A percentile compares a stretch with the other conserved stretches of the same genome.
These are phyloP conservation scores for Colletotrichum filicis DNA, from an alignment of 2,329 filamentous ascomycete genomes.

Conservation along the genomic window DNA sequence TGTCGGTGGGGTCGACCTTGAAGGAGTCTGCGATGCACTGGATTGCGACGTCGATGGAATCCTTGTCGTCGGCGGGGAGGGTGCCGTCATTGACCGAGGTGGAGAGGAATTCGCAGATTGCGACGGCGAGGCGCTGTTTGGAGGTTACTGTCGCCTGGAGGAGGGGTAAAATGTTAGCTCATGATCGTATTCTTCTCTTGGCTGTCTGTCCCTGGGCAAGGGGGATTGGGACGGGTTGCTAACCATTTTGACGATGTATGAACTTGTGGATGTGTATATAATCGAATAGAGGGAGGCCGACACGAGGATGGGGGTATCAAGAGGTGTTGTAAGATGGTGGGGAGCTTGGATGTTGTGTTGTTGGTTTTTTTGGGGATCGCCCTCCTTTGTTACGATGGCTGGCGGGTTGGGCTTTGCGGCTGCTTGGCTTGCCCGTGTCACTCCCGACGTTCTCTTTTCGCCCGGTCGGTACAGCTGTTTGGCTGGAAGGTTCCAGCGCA, in stretches of 20 bases:
- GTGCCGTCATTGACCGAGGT: slow-evolving; percentile 89
- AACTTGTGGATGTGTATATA: neutral
- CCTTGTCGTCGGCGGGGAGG: slow-evolving; percentile 85
- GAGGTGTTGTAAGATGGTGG: neutral
- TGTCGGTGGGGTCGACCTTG: slow-evolving; percentile 88
- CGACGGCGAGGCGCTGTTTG: slow-evolving; percentile 91
- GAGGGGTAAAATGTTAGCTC: neutral
- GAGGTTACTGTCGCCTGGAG: slow-evolving; percentile 56
- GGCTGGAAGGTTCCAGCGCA: slow-evolving; percentile 37
- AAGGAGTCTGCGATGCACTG: slow-evolving; percentile 97
- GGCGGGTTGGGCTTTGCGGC: slow-evolving; percentile 20
- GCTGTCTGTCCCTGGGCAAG: neutral
- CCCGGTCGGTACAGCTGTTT: slow-evolving; percentile 3
- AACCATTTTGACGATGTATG: slow-evolving; percentile 26
- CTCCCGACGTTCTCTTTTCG: neutral
- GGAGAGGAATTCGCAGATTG: slow-evolving; percentile 94
- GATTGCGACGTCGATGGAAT: slow-evolving; percentile 92
- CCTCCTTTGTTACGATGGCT: neutral
- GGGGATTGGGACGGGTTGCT: neutral
- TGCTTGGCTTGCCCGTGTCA: neutral
- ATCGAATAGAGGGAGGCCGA: neutral
- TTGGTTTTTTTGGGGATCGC: neutral
- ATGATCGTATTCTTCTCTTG: neutral
- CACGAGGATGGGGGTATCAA: neutral
- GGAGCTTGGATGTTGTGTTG: slow-evolving; percentile 6